phyloP scores from a whole-genome alignment of 73 alveolate species.

The Paramecium bursaria region DNA sequence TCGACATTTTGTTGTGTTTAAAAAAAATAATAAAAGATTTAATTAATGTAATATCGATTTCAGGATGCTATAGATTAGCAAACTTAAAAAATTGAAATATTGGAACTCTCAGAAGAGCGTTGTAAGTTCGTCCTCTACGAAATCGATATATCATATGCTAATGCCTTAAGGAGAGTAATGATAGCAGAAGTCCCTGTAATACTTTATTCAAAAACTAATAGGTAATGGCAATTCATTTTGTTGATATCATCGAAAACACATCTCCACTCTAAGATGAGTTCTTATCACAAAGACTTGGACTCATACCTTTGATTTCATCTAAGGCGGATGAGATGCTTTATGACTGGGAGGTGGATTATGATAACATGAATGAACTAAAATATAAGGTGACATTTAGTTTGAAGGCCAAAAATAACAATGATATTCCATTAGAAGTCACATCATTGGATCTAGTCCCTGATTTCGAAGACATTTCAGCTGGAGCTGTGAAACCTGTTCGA shows the following conservation, averaged over 20 bases:
- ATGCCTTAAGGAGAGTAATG: slow-evolving; percentile 92
- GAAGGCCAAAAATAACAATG: slow-evolving; percentile 78
- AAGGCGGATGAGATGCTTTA: slow-evolving; percentile 83
- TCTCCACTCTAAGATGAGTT: slow-evolving; percentile 94
- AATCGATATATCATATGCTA: slow-evolving; percentile 92
- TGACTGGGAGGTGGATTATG: slow-evolving; percentile 81
- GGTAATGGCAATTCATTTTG: slow-evolving; percentile 95
- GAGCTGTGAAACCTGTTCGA: slow-evolving; percentile 64
- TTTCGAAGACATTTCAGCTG: slow-evolving; percentile 69
- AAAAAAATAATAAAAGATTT: too few species aligned
- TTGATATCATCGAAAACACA: slow-evolving; percentile 90
- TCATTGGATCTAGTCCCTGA: slow-evolving; percentile 81
- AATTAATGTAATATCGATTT: too few species aligned
- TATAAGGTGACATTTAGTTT: slow-evolving; percentile 86
- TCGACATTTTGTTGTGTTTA: too few species aligned
- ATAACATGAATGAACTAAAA: slow-evolving; percentile 79
- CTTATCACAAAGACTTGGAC: slow-evolving; percentile 91
- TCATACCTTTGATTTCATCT: slow-evolving; percentile 82
- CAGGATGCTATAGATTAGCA: too few species aligned
- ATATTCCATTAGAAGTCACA: slow-evolving; percentile 88
- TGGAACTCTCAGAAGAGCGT: slow-evolving; percentile 78
- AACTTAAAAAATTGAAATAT: slow-evolving; percentile 75
- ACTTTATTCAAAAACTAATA: background rate
- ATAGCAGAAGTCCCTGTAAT: slow-evolving; percentile 91
- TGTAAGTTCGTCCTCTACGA: slow-evolving; percentile 86